These are phyloP conservation scores for Achaetomium macrosporum DNA, from an alignment of 2,329 filamentous ascomycete genomes.

Conservation along the genomic window DNA sequence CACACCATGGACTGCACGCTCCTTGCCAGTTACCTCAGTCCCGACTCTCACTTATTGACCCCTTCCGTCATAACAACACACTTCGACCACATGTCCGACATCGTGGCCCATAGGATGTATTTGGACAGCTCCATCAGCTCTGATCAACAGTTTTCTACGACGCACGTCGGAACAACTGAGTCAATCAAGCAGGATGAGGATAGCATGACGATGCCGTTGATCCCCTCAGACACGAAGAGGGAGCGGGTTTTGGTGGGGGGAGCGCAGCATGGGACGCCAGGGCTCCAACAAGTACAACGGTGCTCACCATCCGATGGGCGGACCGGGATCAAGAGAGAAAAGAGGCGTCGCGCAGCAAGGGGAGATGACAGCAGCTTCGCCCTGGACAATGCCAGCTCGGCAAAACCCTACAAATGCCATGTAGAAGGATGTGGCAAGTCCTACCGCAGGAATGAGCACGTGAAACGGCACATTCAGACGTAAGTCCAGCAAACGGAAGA, in stretches of 20 bases:
- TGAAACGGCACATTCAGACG: slow-evolving; percentile 51
- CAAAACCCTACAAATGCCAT: slow-evolving; percentile 33
- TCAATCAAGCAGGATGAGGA: slow-evolving; percentile 24
- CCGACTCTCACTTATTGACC: slow-evolving; percentile 6
- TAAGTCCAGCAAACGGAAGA: slow-evolving; percentile 30
- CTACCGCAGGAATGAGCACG: slow-evolving; percentile 47
- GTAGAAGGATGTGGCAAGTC: slow-evolving; percentile 36
- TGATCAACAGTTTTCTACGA: slow-evolving; percentile 8
- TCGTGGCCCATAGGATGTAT: slow-evolving; percentile 14
- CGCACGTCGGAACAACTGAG: slow-evolving; percentile 20
- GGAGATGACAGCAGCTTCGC: slow-evolving; percentile 15
- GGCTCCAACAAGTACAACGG: slow-evolving; percentile 38
- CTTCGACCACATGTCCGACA: slow-evolving; percentile 12
- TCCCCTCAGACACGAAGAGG: slow-evolving; percentile 30
- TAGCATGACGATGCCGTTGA: not conserved
- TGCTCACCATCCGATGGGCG: not conserved
- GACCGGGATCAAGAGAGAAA: not conserved
- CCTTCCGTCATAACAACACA: slow-evolving; percentile 6
- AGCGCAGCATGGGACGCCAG: slow-evolving; percentile 39
- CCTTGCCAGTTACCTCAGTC: slow-evolving; percentile 9
- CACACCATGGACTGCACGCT: slow-evolving; percentile 17
- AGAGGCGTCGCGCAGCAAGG: not conserved
- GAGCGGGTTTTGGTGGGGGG: slow-evolving; percentile 38
- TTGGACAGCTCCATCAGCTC: slow-evolving; percentile 22
- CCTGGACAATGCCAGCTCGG: slow-evolving; percentile 17